A percentile compares a stretch with the other conserved stretches of the same genome.
Evolutionary conservation across 1,139 yeast species (phyloP).

Genomic region (Pichia terricola): DNA sequence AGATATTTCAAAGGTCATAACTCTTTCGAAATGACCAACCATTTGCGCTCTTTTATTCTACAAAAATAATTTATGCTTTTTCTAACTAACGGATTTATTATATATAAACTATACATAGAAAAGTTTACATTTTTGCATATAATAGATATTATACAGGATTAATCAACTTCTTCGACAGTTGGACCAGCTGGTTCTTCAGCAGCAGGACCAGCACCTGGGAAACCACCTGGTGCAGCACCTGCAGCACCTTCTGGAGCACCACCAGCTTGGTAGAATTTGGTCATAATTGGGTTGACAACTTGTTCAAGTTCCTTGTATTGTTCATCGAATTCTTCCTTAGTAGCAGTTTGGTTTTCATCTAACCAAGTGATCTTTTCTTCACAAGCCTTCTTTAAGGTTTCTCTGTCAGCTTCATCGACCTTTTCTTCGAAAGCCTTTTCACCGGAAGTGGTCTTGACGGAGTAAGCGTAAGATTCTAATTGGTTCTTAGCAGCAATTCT

Average conservation of each 20-base stretch:
- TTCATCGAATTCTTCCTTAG: slow-evolving; percentile 46
- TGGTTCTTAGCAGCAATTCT: slow-evolving; percentile 98
- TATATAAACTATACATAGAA: no score
- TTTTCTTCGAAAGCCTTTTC: slow-evolving; percentile 43
- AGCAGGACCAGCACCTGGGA: slow-evolving; percentile 28
- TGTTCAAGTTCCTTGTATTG: slow-evolving; percentile 56
- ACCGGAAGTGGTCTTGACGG: slow-evolving; percentile 88
- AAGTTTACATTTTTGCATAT: no score
- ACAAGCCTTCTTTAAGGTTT: slow-evolving; percentile 32
- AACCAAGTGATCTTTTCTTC: slow-evolving; percentile 38
- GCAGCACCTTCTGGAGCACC: slow-evolving; percentile 38
- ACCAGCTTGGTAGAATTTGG: slow-evolving; percentile 49
- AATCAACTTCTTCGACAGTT: slow-evolving; percentile 66
- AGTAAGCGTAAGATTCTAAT: slow-evolving; percentile 95
- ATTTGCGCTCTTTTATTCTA: no score
- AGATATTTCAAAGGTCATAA: no score
- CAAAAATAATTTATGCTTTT: no score
- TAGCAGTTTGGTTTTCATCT: slow-evolving; percentile 38
- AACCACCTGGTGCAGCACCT: slow-evolving; percentile 34
- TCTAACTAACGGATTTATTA: no score
- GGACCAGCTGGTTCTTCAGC: slow-evolving; percentile 38
- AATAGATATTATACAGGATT: slow-evolving; percentile 7
- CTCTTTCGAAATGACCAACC: no score
- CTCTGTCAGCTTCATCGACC: slow-evolving; percentile 32
- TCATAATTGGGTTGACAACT: slow-evolving; percentile 54